A percentile compares a stretch with the other conserved stretches of the same genome.
Conservation (phyloP, 2,329 filamentous ascomycete species). For the Phoma herbarum region DNA sequence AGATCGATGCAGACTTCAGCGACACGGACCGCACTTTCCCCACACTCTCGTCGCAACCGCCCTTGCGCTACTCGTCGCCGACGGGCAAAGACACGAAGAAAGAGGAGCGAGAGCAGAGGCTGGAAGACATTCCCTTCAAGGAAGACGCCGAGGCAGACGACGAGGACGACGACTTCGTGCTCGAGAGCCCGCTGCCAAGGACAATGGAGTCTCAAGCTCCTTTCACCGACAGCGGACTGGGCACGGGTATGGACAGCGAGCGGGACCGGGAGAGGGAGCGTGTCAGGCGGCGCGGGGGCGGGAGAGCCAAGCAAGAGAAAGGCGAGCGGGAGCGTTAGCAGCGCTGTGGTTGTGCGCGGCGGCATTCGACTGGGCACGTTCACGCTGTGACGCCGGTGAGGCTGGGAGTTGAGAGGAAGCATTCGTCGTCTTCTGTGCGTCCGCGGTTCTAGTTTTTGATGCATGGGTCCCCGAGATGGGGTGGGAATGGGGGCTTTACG, state of each 20-base stretch:
- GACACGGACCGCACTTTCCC: conserved; percentile 61
- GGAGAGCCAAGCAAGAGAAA: not conserved
- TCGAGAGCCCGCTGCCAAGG: conserved; percentile 42
- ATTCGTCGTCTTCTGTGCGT: not conserved
- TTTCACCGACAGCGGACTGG: conserved; percentile 56
- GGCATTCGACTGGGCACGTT: not conserved
- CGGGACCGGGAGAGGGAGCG: conserved; percentile 30
- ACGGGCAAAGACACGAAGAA: conserved; percentile 32
- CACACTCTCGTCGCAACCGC: conserved; percentile 55
- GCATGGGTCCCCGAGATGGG: too few relatives aligned
- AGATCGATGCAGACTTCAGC: conserved; percentile 39
- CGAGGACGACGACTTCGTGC: conserved; percentile 55
- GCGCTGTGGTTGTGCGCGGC: not conserved
- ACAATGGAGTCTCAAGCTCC: conserved; percentile 17
- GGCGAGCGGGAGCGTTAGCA: not conserved
- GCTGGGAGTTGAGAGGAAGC: too few relatives aligned
- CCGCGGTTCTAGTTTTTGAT: not conserved
- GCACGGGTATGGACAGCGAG: conserved; percentile 56
- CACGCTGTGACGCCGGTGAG: too few relatives aligned
- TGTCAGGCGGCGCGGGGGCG: conserved; percentile 25
- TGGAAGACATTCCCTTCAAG: conserved; percentile 34
- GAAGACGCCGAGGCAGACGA: conserved; percentile 55
- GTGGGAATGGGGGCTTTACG: too few relatives aligned
- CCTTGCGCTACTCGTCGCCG: conserved; percentile 50
- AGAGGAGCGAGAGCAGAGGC: conserved; percentile 21